Evolutionary conservation across 306 rosid genomes (phyloP), one percentile per base, ranked within the genome.

Genomic region (Cucurbita maxima): DNA sequence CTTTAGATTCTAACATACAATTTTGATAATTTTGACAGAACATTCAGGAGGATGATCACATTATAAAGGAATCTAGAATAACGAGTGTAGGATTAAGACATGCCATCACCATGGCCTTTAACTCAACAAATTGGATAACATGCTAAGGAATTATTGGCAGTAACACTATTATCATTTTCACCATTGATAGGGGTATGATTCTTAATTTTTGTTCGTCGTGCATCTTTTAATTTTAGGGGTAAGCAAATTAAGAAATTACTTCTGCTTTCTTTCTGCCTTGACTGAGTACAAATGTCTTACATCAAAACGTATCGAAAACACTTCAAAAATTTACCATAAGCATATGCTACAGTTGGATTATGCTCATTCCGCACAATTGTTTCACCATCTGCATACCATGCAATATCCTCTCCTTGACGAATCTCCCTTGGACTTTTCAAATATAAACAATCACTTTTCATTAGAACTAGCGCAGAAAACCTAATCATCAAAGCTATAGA

Each of bases 311-410:
- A 78, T 50, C 15, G 18, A 63, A 63, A 44, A 20, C 56, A 45
- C 73, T 68, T 25, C 52, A 45, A 52, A 78, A 56, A 11, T 6
- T 67, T 86, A 95, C 99, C 99, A 18, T 91, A 95, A 71, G 97
- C 99, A 83, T 91, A 95, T 30, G 99, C 99, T 81, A 87, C 82
- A 75, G 99, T 80, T 0, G 96, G 96, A 76, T 95, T 95, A 76
- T 89, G 85, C 87, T 95, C 99, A 76, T 85, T 95, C 73, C 97
- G 88, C 81, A 95, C 88, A 37, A 89, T 80, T 71, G 97, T 86
- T 52, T 95, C 97, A 76, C 99, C 99, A 54, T 95, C 99, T 13
- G 99, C 97, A 83, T 91, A 95, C 99, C 99, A 95, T 69, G 99
- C 97, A 77, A 95, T 89, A 84, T 95, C 97, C 84, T 95, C 99